A percentile compares a stretch with the other conserved stretches of the same genome.
Conservation (phyloP, 1,284 basidiomycete species). For the Thelephora terrestris region DNA sequence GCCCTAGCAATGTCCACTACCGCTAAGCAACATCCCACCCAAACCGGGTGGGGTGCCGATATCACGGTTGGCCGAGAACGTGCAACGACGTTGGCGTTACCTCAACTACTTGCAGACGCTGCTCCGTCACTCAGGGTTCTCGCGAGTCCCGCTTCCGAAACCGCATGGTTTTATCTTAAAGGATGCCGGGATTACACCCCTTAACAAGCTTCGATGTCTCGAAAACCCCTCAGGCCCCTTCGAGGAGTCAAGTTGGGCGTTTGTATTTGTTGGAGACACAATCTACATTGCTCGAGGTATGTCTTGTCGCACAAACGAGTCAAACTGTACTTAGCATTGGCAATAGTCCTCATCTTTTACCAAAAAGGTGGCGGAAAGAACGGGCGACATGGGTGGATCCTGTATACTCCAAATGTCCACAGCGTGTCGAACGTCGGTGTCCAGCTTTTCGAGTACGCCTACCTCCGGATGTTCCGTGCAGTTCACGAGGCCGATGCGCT, state of each 20-base stretch:
- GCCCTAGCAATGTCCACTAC: background rate
- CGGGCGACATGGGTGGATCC: background rate
- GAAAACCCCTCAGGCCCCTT: constrained; percentile 7
- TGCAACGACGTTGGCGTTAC: background rate
- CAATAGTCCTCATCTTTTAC: background rate
- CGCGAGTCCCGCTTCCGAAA: background rate
- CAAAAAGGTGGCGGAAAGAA: background rate
- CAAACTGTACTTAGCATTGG: background rate
- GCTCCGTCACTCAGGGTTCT: background rate
- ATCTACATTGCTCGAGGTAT: background rate
- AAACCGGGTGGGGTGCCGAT: background rate
- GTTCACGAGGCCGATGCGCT: too few species aligned
- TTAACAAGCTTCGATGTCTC: constrained; percentile 4
- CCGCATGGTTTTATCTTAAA: constrained; percentile 6
- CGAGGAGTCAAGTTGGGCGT: background rate
- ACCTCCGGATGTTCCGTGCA: too few species aligned
- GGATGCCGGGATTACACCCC: constrained; percentile 4
- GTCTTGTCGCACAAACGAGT: background rate
- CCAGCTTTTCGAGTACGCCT: background rate
- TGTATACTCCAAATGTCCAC: background rate
- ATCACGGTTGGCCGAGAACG: background rate
- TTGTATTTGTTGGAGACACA: background rate
- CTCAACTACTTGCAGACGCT: background rate
- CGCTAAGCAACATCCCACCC: too few species aligned
- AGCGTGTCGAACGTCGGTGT: background rate